A percentile compares a stretch with the other conserved stretches of the same genome.
Conservation (phyloP, 2,329 filamentous ascomycete genomes). For the Trichoderma gracile region DNA sequence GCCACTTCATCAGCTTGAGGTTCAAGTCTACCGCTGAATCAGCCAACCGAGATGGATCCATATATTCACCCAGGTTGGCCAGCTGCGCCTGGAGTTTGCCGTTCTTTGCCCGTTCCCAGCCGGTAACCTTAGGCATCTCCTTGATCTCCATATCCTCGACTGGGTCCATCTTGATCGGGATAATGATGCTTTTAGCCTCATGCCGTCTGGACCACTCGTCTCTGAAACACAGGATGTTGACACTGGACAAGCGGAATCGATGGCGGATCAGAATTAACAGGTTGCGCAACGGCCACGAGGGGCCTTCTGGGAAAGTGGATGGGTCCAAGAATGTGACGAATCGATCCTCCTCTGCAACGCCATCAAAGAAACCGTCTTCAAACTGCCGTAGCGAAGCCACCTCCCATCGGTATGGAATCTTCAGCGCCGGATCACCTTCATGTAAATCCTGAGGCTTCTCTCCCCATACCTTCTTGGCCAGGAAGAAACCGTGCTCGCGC, state of each 20-base stretch:
- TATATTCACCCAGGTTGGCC: constrained; percentile 85
- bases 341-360: constrained; percentile 68
- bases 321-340: constrained; percentile 90
- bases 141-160: constrained; percentile 46
- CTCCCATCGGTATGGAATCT: constrained; percentile 71
- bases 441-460: constrained; percentile 47
- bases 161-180: constrained; percentile 62
- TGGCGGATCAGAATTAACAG: constrained; percentile 81
- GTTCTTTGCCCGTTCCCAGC: constrained; percentile 84
- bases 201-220: constrained; percentile 78
- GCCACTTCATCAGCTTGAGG: constrained; percentile 98
- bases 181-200: constrained; percentile 76
- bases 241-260: constrained; percentile 72
- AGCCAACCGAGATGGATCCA: constrained; percentile 84
- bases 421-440: constrained; percentile 47
- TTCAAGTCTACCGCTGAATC: constrained; percentile 96
- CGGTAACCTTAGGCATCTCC: constrained; percentile 83
- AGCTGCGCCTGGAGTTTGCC: constrained; percentile 77
- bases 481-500: constrained; percentile 90
- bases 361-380: constrained; percentile 84
- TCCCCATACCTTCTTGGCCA: constrained; percentile 72
- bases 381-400: constrained; percentile 75
- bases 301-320: constrained; percentile 83
- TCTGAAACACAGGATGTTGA: constrained; percentile 87
- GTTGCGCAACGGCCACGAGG: constrained; percentile 92